These are phyloP conservation scores for Populus hybrid DNA, from an alignment of 441 rosid species.

Conservation along the genomic window DNA sequence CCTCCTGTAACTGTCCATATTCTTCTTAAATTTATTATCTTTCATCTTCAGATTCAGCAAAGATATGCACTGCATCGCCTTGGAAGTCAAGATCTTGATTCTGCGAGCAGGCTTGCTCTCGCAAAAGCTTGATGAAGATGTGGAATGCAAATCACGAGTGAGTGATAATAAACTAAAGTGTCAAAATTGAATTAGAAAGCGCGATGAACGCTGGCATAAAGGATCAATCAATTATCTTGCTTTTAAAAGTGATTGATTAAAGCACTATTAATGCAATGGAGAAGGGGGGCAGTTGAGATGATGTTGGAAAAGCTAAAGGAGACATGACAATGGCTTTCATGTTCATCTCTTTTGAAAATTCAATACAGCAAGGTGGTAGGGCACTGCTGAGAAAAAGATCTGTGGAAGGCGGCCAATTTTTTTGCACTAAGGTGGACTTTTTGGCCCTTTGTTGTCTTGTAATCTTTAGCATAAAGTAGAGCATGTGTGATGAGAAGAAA, in stretches of 20 bases:
- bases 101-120: too few species aligned
- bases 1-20: too few species aligned
- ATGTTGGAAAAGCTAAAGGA: constrained; percentile 7
- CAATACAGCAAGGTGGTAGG: constrained; percentile 14
- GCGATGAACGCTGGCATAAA: background rate
- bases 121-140: too few species aligned
- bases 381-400: background rate
- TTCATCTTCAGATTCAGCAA: too few species aligned
- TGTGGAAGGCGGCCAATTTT: background rate
- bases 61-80: too few species aligned
- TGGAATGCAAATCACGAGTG: too few species aligned
- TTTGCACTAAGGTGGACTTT: constrained; percentile 17
- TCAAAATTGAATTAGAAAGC: background rate
- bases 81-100: too few species aligned
- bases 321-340: constrained; percentile 21
- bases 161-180: too few species aligned
- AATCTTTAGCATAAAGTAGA: constrained; percentile 17
- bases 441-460: constrained; percentile 10
- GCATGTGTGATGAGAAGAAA: constrained; percentile 15
- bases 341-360: constrained; percentile 20
- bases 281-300: constrained; percentile 5
- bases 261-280: constrained; percentile 7
- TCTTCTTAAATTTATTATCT: too few species aligned
- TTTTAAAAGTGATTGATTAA: constrained; percentile 10
- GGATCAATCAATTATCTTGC: background rate